These are phyloP conservation scores for Myxozyma lipomycoides DNA, from an alignment of 805 yeast genomes.

Conservation along the genomic window DNA sequence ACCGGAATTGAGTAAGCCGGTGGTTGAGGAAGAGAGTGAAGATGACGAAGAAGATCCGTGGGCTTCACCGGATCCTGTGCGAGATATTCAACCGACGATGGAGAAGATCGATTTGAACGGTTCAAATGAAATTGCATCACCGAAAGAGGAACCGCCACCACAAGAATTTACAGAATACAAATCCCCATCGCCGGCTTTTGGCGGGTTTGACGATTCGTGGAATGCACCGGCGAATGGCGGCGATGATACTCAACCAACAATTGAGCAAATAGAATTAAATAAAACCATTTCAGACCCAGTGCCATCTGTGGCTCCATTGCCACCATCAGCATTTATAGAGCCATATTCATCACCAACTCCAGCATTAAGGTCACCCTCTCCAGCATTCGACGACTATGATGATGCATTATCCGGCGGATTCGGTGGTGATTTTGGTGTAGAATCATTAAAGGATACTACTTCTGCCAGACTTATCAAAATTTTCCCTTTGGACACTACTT, in stretches of 20 bases:
- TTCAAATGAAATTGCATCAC: background rate
- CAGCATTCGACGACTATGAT: background rate
- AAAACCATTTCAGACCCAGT: too few species aligned
- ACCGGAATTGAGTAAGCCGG: background rate
- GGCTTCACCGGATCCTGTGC: constrained; percentile 21
- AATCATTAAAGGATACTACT: background rate
- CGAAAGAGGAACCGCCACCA: background rate
- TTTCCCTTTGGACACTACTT: background rate
- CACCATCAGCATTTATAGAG: background rate
- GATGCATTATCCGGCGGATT: background rate
- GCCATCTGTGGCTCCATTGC: background rate
- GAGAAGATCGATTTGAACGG: too few species aligned
- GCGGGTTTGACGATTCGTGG: background rate
- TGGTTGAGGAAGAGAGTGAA: constrained; percentile 1
- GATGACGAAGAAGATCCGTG: constrained; percentile 27
- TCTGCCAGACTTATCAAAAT: background rate
- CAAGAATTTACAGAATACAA: background rate
- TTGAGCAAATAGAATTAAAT: background rate
- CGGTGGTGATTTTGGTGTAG: background rate
- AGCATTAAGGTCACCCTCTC: background rate
- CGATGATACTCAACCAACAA: background rate
- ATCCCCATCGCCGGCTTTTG: background rate
- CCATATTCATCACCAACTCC: background rate
- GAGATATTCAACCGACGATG: too few species aligned
- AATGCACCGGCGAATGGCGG: background rate